Evolutionary conservation across 345 rosid species (phyloP), one percentile per base, ranked within the genome.

Genomic region (Populus nigra): DNA sequence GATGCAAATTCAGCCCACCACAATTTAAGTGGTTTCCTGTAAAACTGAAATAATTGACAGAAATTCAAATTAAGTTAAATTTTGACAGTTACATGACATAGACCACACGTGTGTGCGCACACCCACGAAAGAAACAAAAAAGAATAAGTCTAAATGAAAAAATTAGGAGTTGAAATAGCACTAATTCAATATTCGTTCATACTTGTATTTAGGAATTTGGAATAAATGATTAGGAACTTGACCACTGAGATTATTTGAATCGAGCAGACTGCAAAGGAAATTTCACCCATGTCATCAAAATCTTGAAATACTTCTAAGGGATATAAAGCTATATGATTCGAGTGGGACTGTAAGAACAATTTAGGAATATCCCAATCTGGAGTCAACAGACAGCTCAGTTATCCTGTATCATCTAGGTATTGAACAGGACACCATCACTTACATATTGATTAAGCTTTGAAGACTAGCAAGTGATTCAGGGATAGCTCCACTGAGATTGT

Each of bases 401-500:
- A 63, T 9, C 53, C 29, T 13, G 69, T 38, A 38, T 23, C 41
- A 43, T 55, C 29, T 18, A 55, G 65, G 17, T 0, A 66, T 76
- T 20, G 6, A 29, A 59, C 35, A 16, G 47, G 66, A 71, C 35
- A 82, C 71, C 33, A 76, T 55, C 27, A 87, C 97, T 85, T 83
- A 96, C 99, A 96, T 88, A 76, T 78, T 91, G 81, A 89, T 90
- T 87, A 96, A 88, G 82, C 73, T 85, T 75, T 81, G 80, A 79
- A 96, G 95, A 76, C 81, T 50, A 0, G 90, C 76, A 53, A 96
- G 88, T 75, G 98, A 90, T 43, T 73, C 88, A 16, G 98, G 99
- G 73, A 96, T 84, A 69, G 85, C 81, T 79, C 98, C 98, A 41
- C 68, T 83, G 73, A 96, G 97, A 80, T 91, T 90, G 85, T 96